Conservation (phyloP, 2,329 filamentous ascomycete genomes). For the Fragosphaeria purpurea region DNA sequence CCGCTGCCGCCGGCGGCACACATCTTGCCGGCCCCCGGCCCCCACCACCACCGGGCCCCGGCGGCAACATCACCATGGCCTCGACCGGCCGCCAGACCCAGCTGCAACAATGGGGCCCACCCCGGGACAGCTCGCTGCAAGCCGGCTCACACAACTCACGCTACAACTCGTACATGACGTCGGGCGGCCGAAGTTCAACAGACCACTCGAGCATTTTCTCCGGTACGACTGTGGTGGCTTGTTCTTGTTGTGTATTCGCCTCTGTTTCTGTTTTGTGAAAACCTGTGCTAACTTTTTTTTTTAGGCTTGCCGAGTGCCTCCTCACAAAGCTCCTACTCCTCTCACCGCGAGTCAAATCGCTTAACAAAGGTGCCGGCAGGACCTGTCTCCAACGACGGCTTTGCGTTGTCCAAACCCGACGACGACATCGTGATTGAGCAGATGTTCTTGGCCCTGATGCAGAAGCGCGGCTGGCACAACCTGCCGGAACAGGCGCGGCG, state of each 20-base stretch:
- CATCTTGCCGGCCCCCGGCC: constrained; percentile 52
- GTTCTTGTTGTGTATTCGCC: not conserved
- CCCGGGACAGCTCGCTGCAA: constrained; percentile 44
- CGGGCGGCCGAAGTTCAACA: constrained; percentile 45
- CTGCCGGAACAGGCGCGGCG: constrained; percentile 86
- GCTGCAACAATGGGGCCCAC: constrained; percentile 66
- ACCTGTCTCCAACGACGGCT: constrained; percentile 33
- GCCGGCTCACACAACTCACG: constrained; percentile 44
- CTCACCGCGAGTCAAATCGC: constrained; percentile 46
- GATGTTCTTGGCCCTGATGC: constrained; percentile 89
- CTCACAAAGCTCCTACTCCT: constrained; percentile 45
- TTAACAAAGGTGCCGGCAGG: constrained; percentile 40
- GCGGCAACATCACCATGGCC: constrained; percentile 60
- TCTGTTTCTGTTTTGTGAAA: not conserved
- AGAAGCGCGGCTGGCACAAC: constrained; percentile 95
- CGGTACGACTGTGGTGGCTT: constrained; percentile 28
- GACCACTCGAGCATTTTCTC: constrained; percentile 48
- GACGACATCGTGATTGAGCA: constrained; percentile 80
- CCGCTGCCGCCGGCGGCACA: constrained; percentile 34
- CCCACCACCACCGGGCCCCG: constrained; percentile 33
- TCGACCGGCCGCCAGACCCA: constrained; percentile 61
- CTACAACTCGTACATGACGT: constrained; percentile 54
- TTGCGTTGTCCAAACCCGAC: constrained; percentile 60
- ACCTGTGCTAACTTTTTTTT: no score
- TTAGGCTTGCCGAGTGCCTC: constrained; percentile 44